Conservation (phyloP, 352 stramenopile species). For the Phytophthora sojae region DNA sequence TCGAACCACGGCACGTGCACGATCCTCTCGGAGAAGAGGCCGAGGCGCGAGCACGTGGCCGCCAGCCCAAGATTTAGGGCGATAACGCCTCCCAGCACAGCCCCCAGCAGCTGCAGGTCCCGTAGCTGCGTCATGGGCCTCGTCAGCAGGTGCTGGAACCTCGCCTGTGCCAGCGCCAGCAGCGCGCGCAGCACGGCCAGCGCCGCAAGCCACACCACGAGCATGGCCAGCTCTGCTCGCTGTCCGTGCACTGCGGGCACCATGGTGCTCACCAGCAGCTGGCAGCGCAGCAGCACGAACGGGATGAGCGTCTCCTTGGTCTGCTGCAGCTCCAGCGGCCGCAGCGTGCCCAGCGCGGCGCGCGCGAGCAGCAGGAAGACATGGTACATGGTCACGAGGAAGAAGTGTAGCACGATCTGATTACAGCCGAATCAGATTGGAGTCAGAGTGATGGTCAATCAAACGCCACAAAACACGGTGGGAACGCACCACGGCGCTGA, state of each 20-base stretch:
- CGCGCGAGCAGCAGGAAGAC: slow-evolving; percentile 61
- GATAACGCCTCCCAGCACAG: slow-evolving; percentile 49
- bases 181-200: slow-evolving; percentile 70
- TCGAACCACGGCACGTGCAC: slow-evolving; percentile 83
- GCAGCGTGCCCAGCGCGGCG: slow-evolving; percentile 55
- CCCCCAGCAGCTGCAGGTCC: slow-evolving; percentile 66
- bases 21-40: slow-evolving; percentile 60
- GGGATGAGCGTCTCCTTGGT: slow-evolving; percentile 85
- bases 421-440: slow-evolving; percentile 13
- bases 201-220: slow-evolving; percentile 74
- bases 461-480: slow-evolving; percentile 10
- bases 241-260: slow-evolving; percentile 35
- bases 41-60: slow-evolving; percentile 41
- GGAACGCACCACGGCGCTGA: slow-evolving; percentile 59
- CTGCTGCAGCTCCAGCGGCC: slow-evolving; percentile 70
- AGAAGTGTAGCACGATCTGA: slow-evolving; percentile 78
- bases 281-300: slow-evolving; percentile 76
- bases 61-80: slow-evolving; percentile 56
- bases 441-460: slow-evolving; percentile 28
- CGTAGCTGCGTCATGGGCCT: slow-evolving; percentile 63
- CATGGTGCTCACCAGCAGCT: slow-evolving; percentile 79
- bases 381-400: slow-evolving; percentile 75
- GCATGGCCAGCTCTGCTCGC: slow-evolving; percentile 49
- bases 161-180: slow-evolving; percentile 62
- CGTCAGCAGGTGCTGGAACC: slow-evolving; percentile 76